Evolutionary conservation across 352 stramenopile genomes (phyloP).

Genomic region (Globisporangium takayamanum): DNA sequence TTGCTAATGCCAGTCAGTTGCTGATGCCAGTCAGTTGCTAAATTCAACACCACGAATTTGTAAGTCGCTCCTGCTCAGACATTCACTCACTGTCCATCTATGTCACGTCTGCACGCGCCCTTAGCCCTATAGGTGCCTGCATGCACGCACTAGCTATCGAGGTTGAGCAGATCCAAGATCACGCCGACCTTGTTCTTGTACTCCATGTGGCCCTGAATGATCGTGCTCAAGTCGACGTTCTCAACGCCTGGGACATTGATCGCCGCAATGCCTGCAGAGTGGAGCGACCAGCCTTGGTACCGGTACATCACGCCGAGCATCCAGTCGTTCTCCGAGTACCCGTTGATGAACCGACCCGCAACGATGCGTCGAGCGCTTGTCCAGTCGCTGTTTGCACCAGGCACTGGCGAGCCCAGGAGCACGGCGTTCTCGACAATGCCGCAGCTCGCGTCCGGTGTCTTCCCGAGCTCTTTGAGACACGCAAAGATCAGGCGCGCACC

Average conservation of each 20-base stretch:
- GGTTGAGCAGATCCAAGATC: conserved; percentile 69
- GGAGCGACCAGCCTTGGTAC: conserved; percentile 75
- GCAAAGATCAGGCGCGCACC: conserved; percentile 86
- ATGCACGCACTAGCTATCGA: conserved; percentile 34
- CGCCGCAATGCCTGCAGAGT: conserved; percentile 66
- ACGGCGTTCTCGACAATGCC: conserved; percentile 88
- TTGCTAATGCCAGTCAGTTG: too few species aligned
- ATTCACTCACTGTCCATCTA: too few species aligned
- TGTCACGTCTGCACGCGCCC: not conserved
- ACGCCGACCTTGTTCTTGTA: conserved; percentile 87
- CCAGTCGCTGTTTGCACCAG: conserved; percentile 59
- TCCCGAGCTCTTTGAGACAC: conserved; percentile 83
- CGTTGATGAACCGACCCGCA: conserved; percentile 86
- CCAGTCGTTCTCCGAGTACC: conserved; percentile 87
- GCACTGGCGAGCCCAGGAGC: conserved; percentile 77
- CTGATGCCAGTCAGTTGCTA: too few species aligned
- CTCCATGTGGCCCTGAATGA: conserved; percentile 78
- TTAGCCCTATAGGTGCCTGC: too few species aligned
- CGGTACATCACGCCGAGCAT: conserved; percentile 90
- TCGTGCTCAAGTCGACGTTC: conserved; percentile 75
- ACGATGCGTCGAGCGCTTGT: conserved; percentile 59
- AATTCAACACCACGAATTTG: too few species aligned
- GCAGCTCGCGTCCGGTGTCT: conserved; percentile 43
- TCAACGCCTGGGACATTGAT: conserved; percentile 67
- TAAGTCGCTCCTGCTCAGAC: too few species aligned